Percentiles rank a stretch among this genome's conserved stretches.
Conservation (phyloP, 352 stramenopile species). For the Globisporangium nodosum region DNA sequence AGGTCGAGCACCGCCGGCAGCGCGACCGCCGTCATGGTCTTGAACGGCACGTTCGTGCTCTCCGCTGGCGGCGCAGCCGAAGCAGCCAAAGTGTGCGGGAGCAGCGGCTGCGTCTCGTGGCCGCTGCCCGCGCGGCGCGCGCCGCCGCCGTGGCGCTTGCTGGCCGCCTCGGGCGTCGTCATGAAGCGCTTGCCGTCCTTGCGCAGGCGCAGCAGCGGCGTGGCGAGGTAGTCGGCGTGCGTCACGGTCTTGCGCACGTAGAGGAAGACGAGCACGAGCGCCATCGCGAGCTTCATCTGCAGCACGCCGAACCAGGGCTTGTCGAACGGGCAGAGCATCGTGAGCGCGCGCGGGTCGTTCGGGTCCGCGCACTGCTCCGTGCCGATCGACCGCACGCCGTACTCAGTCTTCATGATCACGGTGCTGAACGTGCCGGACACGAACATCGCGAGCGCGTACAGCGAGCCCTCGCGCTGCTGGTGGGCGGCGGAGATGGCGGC, state of each 20-base stretch:
- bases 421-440: conserved; percentile 81
- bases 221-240: conserved; percentile 62
- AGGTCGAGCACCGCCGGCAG: conserved; percentile 77
- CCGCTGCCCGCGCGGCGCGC: not conserved
- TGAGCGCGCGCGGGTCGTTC: conserved; percentile 16
- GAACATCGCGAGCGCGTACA: conserved; percentile 66
- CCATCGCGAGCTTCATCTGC: conserved; percentile 85
- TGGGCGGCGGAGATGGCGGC: not conserved
- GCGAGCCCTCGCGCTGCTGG: conserved; percentile 20
- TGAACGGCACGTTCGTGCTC: conserved; percentile 20
- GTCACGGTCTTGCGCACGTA: conserved; percentile 54
- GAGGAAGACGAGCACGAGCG: conserved; percentile 70
- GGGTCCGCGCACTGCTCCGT: conserved; percentile 49
- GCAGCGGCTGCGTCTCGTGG: conserved; percentile 9
- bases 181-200: conserved; percentile 66
- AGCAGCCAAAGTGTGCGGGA: not conserved
- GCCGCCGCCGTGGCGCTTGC: conserved; percentile 28
- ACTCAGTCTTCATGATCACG: conserved; percentile 84
- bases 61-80: not conserved
- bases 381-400: conserved; percentile 51
- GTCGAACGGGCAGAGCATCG: conserved; percentile 69
- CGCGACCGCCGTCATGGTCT: conserved; percentile 53
- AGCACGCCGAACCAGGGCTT: conserved; percentile 85
- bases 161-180: conserved; percentile 32
- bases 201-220: conserved; percentile 51